Evolutionary conservation across 2,329 filamentous ascomycete genomes (phyloP).

Genomic region (Venturia carpophila): DNA sequence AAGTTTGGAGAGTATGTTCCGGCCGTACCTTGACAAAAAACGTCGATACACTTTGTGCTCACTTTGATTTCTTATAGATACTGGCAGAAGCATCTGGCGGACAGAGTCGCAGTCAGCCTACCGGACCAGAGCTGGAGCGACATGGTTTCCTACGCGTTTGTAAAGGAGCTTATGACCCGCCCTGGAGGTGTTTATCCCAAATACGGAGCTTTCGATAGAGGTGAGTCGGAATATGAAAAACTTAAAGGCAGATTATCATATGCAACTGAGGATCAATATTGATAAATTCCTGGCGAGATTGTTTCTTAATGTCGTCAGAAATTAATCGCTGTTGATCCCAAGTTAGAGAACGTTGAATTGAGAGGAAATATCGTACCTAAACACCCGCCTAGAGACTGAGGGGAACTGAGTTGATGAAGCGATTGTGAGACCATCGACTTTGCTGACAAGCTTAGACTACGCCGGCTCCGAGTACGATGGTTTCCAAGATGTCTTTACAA

Average conservation of each 20-base stretch:
- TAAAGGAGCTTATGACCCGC: slow-evolving; percentile 15
- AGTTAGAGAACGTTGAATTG: too few relatives aligned
- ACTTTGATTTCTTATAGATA: background rate
- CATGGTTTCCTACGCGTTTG: slow-evolving; percentile 17
- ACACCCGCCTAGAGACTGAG: too few relatives aligned
- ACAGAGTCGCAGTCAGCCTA: slow-evolving; percentile 4
- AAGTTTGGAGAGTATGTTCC: slow-evolving; percentile 13
- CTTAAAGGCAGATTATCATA: too few relatives aligned
- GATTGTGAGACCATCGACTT: too few relatives aligned
- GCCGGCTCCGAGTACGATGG: slow-evolving; percentile 15
- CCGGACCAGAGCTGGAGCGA: slow-evolving; percentile 17
- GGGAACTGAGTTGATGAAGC: too few relatives aligned
- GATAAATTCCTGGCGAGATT: too few relatives aligned
- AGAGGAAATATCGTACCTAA: too few relatives aligned
- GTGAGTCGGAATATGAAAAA: background rate
- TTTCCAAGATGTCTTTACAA: slow-evolving; percentile 18
- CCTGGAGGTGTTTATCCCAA: slow-evolving; percentile 17
- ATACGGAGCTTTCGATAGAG: slow-evolving; percentile 16
- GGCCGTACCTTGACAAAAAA: background rate
- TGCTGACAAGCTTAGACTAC: background rate
- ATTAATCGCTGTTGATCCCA: too few relatives aligned
- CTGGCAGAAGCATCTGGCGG: slow-evolving; percentile 17
- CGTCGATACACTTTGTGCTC: background rate
- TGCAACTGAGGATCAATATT: too few relatives aligned
- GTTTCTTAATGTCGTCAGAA: too few relatives aligned